phyloP scores from a whole-genome alignment of 352 stramenopile genomes.

The Phytophthora citrophthora region DNA sequence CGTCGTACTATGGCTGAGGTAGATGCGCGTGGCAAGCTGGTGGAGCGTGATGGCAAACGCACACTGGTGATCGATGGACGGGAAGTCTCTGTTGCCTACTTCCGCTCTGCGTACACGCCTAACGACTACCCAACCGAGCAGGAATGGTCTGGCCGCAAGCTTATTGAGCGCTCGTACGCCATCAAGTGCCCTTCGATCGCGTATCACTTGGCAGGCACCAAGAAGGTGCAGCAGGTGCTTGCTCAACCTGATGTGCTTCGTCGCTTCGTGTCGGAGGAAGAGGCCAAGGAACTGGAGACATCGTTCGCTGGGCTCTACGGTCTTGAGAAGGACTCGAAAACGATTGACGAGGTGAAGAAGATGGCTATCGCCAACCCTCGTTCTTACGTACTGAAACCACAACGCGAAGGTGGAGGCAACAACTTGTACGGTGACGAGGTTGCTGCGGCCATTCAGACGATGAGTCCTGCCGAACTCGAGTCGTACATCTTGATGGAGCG shows the following conservation, averaged over 20 bases:
- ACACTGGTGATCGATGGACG: slow-evolving; percentile 62
- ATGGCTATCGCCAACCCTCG: slow-evolving; percentile 67
- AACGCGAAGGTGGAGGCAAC: slow-evolving; percentile 98
- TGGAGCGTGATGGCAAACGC: slow-evolving; percentile 47
- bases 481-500: slow-evolving; percentile 97
- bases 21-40: slow-evolving; percentile 40
- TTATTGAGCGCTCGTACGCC: slow-evolving; percentile 91
- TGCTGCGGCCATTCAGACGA: slow-evolving; percentile 78
- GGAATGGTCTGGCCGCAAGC: slow-evolving; percentile 91
- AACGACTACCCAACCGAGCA: slow-evolving; percentile 93
- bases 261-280: slow-evolving; percentile 86
- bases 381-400: slow-evolving; percentile 97
- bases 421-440: slow-evolving; percentile 97
- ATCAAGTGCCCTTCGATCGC: slow-evolving; percentile 97
- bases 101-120: slow-evolving; percentile 95
- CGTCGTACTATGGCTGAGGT: slow-evolving; percentile 81
- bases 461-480: slow-evolving; percentile 77
- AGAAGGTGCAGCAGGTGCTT: slow-evolving; percentile 98
- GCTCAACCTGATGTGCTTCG: slow-evolving; percentile 86
- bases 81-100: slow-evolving; percentile 96
- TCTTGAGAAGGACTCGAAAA: slow-evolving; percentile 86
- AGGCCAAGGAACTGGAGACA: slow-evolving; percentile 76
- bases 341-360: slow-evolving; percentile 74
- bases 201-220: slow-evolving; percentile 97
- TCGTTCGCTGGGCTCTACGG: slow-evolving; percentile 96